These are phyloP conservation scores for Cyberlindnera mrakii DNA, from an alignment of 805 yeast genomes.

Conservation along the genomic window DNA sequence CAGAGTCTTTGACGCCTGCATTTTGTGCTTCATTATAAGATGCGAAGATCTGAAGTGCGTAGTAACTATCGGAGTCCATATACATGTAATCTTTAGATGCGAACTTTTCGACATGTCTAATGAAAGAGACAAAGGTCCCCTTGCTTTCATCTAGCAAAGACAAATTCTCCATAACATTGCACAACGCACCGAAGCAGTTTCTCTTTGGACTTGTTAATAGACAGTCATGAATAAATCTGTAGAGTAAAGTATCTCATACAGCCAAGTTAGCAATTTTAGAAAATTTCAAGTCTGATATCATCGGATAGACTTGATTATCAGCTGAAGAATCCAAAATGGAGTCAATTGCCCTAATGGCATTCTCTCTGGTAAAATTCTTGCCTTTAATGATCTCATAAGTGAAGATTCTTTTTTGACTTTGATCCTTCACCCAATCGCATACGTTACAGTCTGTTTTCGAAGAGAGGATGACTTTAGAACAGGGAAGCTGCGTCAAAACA, in stretches of 20 bases:
- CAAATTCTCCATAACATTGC: conserved; percentile 1
- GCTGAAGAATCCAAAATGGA: background rate
- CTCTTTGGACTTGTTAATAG: conserved; percentile 1
- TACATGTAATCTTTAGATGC: conserved; percentile 14
- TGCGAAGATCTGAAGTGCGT: conserved; percentile 22
- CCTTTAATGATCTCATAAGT: conserved; percentile 4
- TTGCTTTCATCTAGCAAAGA: conserved; percentile 1
- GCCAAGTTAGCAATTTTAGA: conserved; percentile 4
- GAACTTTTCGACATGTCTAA: conserved; percentile 3
- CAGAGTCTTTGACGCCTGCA: conserved; percentile 10
- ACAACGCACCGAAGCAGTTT: conserved; percentile 3
- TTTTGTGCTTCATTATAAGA: conserved; percentile 1
- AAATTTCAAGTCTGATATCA: conserved; percentile 5
- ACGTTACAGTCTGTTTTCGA: conserved; percentile 2
- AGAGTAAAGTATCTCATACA: conserved; percentile 3
- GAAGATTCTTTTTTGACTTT: conserved; percentile 3
- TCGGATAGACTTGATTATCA: background rate
- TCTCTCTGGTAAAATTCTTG: conserved; percentile 2
- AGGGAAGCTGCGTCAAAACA: conserved; percentile 1
- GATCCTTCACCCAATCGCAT: conserved; percentile 1
- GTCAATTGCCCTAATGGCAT: conserved; percentile 2
- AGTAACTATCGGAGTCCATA: conserved; percentile 25
- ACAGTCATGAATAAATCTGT: too few species aligned
- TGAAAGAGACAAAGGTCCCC: background rate
- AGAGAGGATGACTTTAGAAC: conserved; percentile 4